Conservation (phyloP, 257 asterid genomes). For the Parsonsia alboflavescens region DNA sequence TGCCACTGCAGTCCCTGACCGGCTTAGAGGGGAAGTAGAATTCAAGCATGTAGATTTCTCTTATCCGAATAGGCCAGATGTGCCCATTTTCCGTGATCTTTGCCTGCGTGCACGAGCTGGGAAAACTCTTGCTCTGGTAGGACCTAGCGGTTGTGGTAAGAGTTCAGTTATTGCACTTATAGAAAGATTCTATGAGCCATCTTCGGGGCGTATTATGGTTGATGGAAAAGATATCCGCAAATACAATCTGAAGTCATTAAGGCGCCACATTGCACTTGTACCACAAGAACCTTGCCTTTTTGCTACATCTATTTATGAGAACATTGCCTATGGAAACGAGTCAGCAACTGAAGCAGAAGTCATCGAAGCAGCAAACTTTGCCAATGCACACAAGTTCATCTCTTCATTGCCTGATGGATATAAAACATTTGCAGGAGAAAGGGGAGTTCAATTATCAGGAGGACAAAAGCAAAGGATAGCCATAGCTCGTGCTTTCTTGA, state of each 20-base stretch:
- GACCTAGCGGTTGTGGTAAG: constrained; percentile 85
- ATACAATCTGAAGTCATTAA: constrained; percentile 57
- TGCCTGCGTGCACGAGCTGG: constrained; percentile 73
- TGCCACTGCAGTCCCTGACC: constrained; percentile 38
- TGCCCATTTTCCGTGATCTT: constrained; percentile 50
- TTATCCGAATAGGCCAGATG: constrained; percentile 71
- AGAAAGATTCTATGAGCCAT: constrained; percentile 74
- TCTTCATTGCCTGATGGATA: constrained; percentile 51
- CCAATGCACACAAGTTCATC: constrained; percentile 63
- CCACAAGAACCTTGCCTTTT: constrained; percentile 88
- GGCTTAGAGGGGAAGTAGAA: constrained; percentile 70
- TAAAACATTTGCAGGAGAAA: constrained; percentile 59
- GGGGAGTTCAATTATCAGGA: constrained; percentile 78
- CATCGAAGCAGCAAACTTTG: constrained; percentile 64
- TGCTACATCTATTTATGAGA: constrained; percentile 64
- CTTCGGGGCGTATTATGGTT: constrained; percentile 62
- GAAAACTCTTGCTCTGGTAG: constrained; percentile 79
- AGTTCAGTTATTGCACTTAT: constrained; percentile 61
- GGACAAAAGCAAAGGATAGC: constrained; percentile 90
- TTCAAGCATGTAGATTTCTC: constrained; percentile 81
- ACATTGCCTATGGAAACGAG: constrained; percentile 72
- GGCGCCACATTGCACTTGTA: constrained; percentile 67
- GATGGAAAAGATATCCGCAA: constrained; percentile 77
- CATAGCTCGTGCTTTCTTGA: constrained; percentile 63
- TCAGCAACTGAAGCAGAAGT: constrained; percentile 65